These are phyloP conservation scores for Calonectria pseudoturangicola DNA, from an alignment of 2,329 filamentous ascomycete genomes.

Conservation along the genomic window DNA sequence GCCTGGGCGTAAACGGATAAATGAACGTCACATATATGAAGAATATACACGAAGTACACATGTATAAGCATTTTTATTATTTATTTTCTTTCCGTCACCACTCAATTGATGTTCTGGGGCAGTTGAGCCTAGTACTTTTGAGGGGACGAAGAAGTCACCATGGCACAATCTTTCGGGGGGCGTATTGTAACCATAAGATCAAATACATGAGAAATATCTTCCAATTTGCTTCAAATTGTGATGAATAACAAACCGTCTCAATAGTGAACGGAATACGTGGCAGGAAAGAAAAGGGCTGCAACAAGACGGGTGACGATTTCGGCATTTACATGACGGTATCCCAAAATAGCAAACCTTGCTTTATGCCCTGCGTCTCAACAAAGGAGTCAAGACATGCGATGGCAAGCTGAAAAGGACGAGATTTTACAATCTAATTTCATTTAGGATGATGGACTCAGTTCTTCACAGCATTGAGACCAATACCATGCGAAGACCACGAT, in stretches of 20 bases:
- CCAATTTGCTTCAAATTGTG: background rate
- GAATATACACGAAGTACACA: no score
- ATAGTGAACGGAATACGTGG: background rate
- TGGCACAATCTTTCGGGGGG: no score
- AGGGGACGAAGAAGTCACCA: no score
- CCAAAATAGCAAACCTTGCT: background rate
- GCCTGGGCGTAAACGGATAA: no score
- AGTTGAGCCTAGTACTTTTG: no score
- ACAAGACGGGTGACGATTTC: background rate
- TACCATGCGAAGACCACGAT: conserved; percentile 8
- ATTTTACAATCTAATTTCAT: background rate
- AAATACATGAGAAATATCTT: no score
- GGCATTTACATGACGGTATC: background rate
- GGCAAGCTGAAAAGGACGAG: background rate
- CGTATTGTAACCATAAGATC: no score
- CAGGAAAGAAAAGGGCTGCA: no score
- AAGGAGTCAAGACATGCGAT: background rate
- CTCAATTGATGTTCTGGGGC: no score
- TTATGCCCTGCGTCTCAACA: conserved; percentile 11
- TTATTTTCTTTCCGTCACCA: no score
- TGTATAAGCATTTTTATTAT: no score
- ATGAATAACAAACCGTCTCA: background rate
- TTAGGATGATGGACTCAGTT: background rate
- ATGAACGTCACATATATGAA: no score
- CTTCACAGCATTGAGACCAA: background rate